phyloP scores from a whole-genome alignment of 129 eudicot species.

The Scalesia atractyloides region DNA sequence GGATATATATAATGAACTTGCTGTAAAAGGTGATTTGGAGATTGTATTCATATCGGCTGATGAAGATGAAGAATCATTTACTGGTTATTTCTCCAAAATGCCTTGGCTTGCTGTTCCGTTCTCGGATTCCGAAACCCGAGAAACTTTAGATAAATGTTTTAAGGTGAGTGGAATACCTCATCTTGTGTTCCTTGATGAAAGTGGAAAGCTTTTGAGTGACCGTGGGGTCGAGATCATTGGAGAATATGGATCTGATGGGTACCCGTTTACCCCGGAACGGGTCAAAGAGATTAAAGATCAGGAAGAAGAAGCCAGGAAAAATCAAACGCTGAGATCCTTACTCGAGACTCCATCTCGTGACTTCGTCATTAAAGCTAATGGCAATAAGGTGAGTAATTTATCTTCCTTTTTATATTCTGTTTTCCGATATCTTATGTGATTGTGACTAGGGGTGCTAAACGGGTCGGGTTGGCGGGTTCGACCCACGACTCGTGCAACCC shows the following conservation, averaged over 20 bases:
- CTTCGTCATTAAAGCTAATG: conserved; percentile 51
- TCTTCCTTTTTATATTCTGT: not conserved
- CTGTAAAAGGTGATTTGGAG: conserved; percentile 50
- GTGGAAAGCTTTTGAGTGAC: conserved; percentile 48
- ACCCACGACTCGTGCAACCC: no score
- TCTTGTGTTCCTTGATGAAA: conserved; percentile 60
- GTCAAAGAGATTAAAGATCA: conserved; percentile 49
- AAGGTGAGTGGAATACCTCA: conserved; percentile 68
- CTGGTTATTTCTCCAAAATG: conserved; percentile 72
- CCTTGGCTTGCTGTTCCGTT: conserved; percentile 92
- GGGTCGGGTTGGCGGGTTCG: no score
- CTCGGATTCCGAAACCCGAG: conserved; percentile 54
- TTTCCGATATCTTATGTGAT: not conserved
- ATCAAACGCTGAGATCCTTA: conserved; percentile 57
- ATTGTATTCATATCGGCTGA: conserved; percentile 69
- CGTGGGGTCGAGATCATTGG: conserved; percentile 48
- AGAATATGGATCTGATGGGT: conserved; percentile 67
- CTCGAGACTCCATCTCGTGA: conserved; percentile 50
- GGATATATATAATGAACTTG: conserved; percentile 66
- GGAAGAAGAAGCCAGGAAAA: conserved; percentile 60
- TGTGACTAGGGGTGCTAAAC: not conserved
- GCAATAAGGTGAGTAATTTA: conserved; percentile 43
- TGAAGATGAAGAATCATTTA: conserved; percentile 59
- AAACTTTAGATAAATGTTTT: conserved; percentile 44
- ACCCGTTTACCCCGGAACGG: conserved; percentile 65